A percentile compares a stretch with the other conserved stretches of the same genome.
These are phyloP conservation scores for Clathrospora elynae DNA, from an alignment of 2,329 filamentous ascomycete species.

Conservation along the genomic window DNA sequence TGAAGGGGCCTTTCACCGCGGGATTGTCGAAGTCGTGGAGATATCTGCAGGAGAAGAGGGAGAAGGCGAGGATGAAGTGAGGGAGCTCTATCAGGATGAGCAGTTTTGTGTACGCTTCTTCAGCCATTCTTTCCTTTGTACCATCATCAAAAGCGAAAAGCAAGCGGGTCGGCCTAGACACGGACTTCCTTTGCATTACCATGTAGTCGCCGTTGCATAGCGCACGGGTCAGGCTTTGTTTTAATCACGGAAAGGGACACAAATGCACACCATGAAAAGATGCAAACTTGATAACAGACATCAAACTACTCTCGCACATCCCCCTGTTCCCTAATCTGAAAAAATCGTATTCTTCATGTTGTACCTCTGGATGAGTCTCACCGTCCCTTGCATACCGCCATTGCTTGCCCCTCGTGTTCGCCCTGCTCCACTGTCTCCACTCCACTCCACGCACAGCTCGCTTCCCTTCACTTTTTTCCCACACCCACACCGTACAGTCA, in stretches of 20 bases:
- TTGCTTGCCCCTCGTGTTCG: too few species aligned
- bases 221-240: conserved; percentile 34
- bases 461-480: too few species aligned
- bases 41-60: conserved; percentile 80
- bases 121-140: conserved; percentile 23
- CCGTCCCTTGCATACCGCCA: too few species aligned
- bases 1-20: conserved; percentile 82
- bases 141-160: conserved; percentile 20
- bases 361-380: background rate
- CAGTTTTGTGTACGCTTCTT: background rate
- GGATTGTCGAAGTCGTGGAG: conserved; percentile 71
- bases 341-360: too few species aligned
- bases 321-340: too few species aligned
- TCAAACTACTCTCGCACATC: too few species aligned
- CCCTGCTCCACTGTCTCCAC: conserved; percentile 7
- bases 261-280: background rate
- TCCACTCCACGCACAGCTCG: background rate
- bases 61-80: conserved; percentile 48
- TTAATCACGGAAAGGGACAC: background rate
- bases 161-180: conserved; percentile 9
- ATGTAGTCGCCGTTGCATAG: conserved; percentile 18
- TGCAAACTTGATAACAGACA: too few species aligned
- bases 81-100: background rate
- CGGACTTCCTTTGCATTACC: conserved; percentile 10
- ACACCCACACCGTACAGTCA: background rate